phyloP scores from a whole-genome alignment of 208 protist species.

The Naegleria fowleri region DNA sequence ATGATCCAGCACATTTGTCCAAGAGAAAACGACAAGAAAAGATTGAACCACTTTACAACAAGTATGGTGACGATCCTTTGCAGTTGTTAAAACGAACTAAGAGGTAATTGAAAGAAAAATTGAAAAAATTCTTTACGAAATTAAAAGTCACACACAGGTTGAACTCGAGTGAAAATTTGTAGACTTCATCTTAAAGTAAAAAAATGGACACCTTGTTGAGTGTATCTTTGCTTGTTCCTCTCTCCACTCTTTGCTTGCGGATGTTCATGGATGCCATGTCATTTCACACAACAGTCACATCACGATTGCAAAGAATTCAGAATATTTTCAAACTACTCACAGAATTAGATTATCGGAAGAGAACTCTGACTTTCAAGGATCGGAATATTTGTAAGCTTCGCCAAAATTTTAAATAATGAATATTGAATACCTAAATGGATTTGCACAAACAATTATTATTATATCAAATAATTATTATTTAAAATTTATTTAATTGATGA shows the following conservation, averaged over 20 bases:
- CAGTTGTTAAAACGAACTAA: neutral
- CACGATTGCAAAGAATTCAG: neutral
- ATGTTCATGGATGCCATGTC: neutral
- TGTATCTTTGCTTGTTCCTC: neutral
- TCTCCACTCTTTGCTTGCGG: neutral
- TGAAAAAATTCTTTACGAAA: no score
- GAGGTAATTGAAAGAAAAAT: neutral
- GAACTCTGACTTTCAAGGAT: neutral
- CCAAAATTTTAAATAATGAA: no score
- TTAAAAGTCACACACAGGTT: no score
- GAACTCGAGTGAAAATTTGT: no score
- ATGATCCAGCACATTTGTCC: slow-evolving; percentile 45
- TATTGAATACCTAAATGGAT: no score
- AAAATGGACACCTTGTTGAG: neutral
- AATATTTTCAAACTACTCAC: neutral
- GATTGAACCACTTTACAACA: slow-evolving; percentile 59
- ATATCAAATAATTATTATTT: no score
- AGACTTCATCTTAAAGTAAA: no score
- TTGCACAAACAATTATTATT: no score
- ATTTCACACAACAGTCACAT: neutral
- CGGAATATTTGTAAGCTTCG: neutral
- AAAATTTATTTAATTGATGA: no score
- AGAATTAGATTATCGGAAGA: neutral
- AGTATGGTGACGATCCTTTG: slow-evolving; percentile 42
- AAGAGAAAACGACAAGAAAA: slow-evolving; percentile 56